A percentile compares a stretch with the other conserved stretches of the same genome.
Conservation (phyloP, 208 protist species). For the Trypanosomatidae sp. region DNA sequence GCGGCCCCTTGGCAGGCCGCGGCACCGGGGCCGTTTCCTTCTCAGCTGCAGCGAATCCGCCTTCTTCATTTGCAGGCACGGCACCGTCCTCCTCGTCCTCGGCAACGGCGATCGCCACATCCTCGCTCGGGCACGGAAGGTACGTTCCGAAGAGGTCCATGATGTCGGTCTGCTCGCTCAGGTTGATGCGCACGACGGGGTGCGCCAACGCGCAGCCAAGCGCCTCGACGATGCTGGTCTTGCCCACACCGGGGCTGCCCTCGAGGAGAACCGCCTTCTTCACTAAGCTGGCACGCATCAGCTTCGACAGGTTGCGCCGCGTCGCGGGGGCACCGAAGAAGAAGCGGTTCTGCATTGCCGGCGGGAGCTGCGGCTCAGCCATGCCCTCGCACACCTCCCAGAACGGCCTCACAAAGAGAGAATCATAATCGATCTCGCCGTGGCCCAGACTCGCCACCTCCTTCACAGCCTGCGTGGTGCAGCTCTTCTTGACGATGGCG, state of each 20-base stretch:
- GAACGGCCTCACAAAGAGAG: slow-evolving; percentile 43
- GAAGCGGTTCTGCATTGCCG: slow-evolving; percentile 75
- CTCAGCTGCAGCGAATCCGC: slow-evolving; percentile 43
- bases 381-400: slow-evolving; percentile 80
- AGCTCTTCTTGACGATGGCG: slow-evolving; percentile 30
- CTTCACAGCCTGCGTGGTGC: slow-evolving; percentile 29
- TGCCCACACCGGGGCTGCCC: slow-evolving; percentile 98
- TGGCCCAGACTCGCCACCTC: slow-evolving; percentile 12
- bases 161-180: slow-evolving; percentile 99
- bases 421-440: slow-evolving; percentile 18
- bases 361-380: slow-evolving; percentile 69
- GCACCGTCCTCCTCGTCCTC: slow-evolving; percentile 32
- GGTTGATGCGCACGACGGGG: slow-evolving; percentile 98
- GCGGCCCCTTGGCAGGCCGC: slow-evolving; percentile 34
- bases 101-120: too few species aligned
- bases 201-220: slow-evolving; percentile 92
- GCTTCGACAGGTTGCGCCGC: slow-evolving; percentile 94
- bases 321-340: slow-evolving; percentile 97
- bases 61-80: slow-evolving; percentile 10
- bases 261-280: slow-evolving; percentile 98
- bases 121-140: slow-evolving; percentile 57
- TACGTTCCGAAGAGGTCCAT: slow-evolving; percentile 97
- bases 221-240: slow-evolving; percentile 98
- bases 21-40: slow-evolving; percentile 36
- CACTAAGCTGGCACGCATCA: slow-evolving; percentile 93